These are phyloP conservation scores for Scenedesmus sp. DNA, from an alignment of 163 green algal species.

Conservation along the genomic window DNA sequence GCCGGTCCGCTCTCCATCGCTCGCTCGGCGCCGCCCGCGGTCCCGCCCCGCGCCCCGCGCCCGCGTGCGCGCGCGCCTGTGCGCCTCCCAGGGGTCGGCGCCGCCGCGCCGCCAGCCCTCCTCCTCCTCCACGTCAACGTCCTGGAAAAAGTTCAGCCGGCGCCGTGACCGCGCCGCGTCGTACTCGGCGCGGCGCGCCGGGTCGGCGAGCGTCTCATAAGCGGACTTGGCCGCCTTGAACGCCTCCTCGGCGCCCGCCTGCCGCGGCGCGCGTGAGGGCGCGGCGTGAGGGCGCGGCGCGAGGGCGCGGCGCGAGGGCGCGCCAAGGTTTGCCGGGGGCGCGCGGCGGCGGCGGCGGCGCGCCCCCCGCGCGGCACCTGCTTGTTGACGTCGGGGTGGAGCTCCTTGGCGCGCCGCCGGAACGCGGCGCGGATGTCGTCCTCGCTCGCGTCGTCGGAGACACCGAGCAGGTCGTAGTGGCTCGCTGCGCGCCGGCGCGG, in stretches of 20 bases:
- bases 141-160: slow-evolving; percentile 45
- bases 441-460: slow-evolving; percentile 56
- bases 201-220: slow-evolving; percentile 47
- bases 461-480: slow-evolving; percentile 78
- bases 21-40: too few relatives aligned
- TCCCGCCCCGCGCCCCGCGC: too few relatives aligned
- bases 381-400: slow-evolving; percentile 96
- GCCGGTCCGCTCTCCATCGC: too few relatives aligned
- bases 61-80: slow-evolving; percentile 9
- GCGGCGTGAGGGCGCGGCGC: too few relatives aligned
- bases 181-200: slow-evolving; percentile 30
- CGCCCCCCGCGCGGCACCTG: slow-evolving; percentile 61
- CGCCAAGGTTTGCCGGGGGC: too few relatives aligned
- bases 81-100: slow-evolving; percentile 36
- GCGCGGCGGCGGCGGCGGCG: too few relatives aligned
- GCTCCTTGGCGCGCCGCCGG: slow-evolving; percentile 84
- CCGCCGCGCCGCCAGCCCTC: not conserved
- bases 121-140: slow-evolving; percentile 15
- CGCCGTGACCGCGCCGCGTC: slow-evolving; percentile 21
- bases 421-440: slow-evolving; percentile 90
- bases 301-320: too few relatives aligned
- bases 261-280: not conserved
- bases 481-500: slow-evolving; percentile 27
- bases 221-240: slow-evolving; percentile 47
- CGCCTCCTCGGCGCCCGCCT: slow-evolving; percentile 32